phyloP scores from a whole-genome alignment of 2,329 filamentous ascomycete species.

The Escovopsis sp. region DNA sequence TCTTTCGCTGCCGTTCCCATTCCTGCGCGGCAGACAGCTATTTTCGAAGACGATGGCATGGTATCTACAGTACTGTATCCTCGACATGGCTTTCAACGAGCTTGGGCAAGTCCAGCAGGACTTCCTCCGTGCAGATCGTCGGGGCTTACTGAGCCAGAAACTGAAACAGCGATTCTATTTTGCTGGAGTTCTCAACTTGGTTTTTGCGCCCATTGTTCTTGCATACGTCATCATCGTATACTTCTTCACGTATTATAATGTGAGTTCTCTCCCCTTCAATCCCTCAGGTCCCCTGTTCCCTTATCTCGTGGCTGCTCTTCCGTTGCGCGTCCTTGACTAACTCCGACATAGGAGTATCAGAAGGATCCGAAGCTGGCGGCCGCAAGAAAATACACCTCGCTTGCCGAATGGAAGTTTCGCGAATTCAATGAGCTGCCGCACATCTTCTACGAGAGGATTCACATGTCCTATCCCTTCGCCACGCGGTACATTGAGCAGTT shows the following conservation, averaged over 20 bases:
- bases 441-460: conserved; percentile 73
- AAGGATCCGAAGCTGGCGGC: conserved; percentile 84
- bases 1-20: conserved; percentile 71
- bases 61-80: conserved; percentile 78
- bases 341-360: conserved; percentile 59
- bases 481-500: conserved; percentile 91
- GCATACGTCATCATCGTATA: conserved; percentile 76
- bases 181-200: conserved; percentile 70
- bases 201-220: conserved; percentile 79
- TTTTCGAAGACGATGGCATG: conserved; percentile 85
- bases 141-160: conserved; percentile 62
- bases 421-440: conserved; percentile 96
- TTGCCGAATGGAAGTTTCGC: conserved; percentile 95
- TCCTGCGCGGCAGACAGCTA: conserved; percentile 61
- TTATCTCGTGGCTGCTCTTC: too few relatives aligned
- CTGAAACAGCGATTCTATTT: conserved; percentile 66
- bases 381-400: conserved; percentile 68
- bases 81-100: conserved; percentile 88
- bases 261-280: too few relatives aligned
- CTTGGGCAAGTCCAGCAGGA: conserved; percentile 73
- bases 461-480: conserved; percentile 91
- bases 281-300: too few relatives aligned
- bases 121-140: conserved; percentile 71
- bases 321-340: background rate
- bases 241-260: conserved; percentile 89